A percentile compares a stretch with the other conserved stretches of the same genome.
Evolutionary conservation across 225 moss, liverwort and hornwort species (phyloP).

Genomic region (Neckera pumila): DNA sequence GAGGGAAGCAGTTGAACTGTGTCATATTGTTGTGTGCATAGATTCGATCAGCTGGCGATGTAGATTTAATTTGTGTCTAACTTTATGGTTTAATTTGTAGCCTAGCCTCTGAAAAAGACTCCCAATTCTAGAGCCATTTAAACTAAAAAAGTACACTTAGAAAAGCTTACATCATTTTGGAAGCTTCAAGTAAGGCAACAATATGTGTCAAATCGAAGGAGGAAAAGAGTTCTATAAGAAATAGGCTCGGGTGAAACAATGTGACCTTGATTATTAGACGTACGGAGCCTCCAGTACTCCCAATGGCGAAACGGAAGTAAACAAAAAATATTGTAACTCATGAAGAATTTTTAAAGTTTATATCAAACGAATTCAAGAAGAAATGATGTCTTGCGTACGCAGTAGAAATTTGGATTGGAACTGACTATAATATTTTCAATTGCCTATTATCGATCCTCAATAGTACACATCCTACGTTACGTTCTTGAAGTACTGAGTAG

Average conservation of each 20-base stretch:
- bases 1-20: background rate
- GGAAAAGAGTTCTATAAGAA: too few species aligned
- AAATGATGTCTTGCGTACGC: background rate
- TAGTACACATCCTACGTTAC: background rate
- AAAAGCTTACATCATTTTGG: background rate
- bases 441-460: too few species aligned
- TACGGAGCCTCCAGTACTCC: background rate
- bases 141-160: too few species aligned
- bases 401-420: background rate
- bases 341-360: background rate
- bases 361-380: background rate
- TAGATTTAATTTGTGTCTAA: background rate
- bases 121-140: background rate
- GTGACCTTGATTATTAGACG: background rate
- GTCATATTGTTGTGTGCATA: background rate
- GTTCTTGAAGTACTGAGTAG: background rate
- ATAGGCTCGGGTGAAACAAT: background rate
- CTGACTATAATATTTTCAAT: background rate
- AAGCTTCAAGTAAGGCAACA: background rate
- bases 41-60: background rate
- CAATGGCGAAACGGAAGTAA: background rate
- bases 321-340: too few species aligned
- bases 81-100: too few species aligned
- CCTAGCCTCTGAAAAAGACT: background rate
- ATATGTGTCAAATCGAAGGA: background rate